Evolutionary conservation across 2,329 filamentous ascomycete genomes (phyloP), one percentile per base, ranked within the genome.

Genomic region (Aschersonia sp.): DNA sequence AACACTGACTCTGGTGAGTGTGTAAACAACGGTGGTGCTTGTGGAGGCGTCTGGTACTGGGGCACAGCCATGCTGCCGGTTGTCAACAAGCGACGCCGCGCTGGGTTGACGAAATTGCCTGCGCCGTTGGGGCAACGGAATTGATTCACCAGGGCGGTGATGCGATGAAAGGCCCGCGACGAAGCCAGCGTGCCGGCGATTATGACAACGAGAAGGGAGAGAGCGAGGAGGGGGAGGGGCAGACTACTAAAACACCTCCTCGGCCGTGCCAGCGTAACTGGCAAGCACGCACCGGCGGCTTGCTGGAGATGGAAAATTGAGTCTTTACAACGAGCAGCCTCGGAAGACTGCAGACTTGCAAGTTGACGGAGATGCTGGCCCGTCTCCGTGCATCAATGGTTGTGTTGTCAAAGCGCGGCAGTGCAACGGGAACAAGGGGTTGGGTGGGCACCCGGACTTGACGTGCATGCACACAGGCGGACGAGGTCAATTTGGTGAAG

Each of bases 21-120:
- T 4, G 76, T 86, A 67, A 90, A 92, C 60, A 80, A 73, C 47
- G 85, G 85, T 49, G 86, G 85, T 41, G 81, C 72, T 70, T 90
- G 85, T 3, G 86, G 85, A 53, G 85, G 85, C 60, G 74, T 83
- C 63, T 74, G 75, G 67, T 84, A 87, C 64, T 79, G 76, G 54
- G 73, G 65, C 51, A 78, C 73, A 54, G 76, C 78, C 81, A 86
- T 85, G 60, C 64, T 74, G 62, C 66, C 73, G 54, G 72, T 80
- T 53, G 61, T 65, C 55, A 66, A 60, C 51, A 61, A 59, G 54
- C 59, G 66, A 55, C 56, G 47, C 14, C 14, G 42, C 10, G 6
- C 29, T 3, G 14, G 6, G 10, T 7, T 44, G 58, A 58, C 48
- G 50, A 14, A 46, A 12, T 35, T 42, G 12, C 35, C 33, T 33